phyloP scores from a whole-genome alignment of 139 green algal genomes.

The Nannochloris sp. region DNA sequence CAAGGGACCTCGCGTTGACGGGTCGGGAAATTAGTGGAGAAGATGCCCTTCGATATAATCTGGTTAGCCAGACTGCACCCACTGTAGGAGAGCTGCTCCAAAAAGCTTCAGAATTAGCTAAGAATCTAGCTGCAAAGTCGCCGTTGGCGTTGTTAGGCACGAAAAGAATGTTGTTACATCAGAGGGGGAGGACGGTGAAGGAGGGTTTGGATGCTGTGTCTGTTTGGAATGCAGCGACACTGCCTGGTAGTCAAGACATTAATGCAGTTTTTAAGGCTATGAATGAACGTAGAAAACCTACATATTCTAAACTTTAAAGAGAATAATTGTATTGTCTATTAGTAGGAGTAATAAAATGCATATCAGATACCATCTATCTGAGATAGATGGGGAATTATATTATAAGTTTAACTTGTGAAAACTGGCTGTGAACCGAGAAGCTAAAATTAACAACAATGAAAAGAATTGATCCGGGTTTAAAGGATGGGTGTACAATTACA shows the following conservation, averaged over 20 bases:
- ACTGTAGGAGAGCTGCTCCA: not conserved
- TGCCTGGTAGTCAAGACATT: slow-evolving; percentile 41
- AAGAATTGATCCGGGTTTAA: no score
- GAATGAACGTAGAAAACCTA: slow-evolving; percentile 9
- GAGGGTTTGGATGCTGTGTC: slow-evolving; percentile 60
- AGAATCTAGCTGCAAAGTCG: slow-evolving; percentile 47
- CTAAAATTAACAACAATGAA: no score
- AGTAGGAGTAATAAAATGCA: no score
- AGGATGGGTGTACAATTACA: no score
- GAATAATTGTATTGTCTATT: no score
- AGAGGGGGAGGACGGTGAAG: slow-evolving; percentile 29
- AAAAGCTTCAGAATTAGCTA: slow-evolving; percentile 24
- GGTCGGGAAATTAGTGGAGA: slow-evolving; percentile 32
- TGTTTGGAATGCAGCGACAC: slow-evolving; percentile 45
- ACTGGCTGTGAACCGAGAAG: no score
- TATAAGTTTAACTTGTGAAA: no score
- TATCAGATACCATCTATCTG: no score
- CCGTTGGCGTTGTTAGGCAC: slow-evolving; percentile 64
- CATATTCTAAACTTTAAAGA: slow-evolving; percentile 34
- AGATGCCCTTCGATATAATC: slow-evolving; percentile 4
- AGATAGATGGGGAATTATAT: not conserved
- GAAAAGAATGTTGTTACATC: slow-evolving; percentile 68
- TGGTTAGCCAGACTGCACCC: slow-evolving; percentile 8
- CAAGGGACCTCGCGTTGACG: slow-evolving; percentile 75
- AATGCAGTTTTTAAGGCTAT: slow-evolving; percentile 25